Conservation (phyloP, 805 yeast species). For the Candida loeiensis region DNA sequence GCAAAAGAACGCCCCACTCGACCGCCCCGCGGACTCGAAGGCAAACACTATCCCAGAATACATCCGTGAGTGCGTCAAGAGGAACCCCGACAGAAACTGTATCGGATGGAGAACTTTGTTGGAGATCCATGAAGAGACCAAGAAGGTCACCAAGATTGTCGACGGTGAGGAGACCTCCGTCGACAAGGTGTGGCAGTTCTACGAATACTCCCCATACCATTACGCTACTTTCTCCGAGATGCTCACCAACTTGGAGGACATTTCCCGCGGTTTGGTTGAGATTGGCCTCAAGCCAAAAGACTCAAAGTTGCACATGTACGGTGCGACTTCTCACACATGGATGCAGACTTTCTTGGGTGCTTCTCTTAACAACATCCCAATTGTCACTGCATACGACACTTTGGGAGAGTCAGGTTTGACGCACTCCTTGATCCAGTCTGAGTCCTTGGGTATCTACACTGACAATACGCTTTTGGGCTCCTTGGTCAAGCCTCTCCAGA, state of each 20-base stretch:
- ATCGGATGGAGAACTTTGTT: conserved; percentile 78
- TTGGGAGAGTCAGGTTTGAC: conserved; percentile 85
- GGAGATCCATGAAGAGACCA: conserved; percentile 73
- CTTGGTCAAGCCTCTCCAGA: conserved; percentile 68
- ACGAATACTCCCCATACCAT: conserved; percentile 71
- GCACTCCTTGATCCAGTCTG: conserved; percentile 82
- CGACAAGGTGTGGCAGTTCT: conserved; percentile 85
- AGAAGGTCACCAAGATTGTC: conserved; percentile 66
- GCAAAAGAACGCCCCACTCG: conserved; percentile 47
- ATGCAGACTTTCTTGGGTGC: conserved; percentile 81
- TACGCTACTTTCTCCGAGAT: conserved; percentile 63
- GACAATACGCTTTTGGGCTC: conserved; percentile 70
- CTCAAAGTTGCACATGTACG: conserved; percentile 77
- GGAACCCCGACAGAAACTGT: conserved; percentile 50
- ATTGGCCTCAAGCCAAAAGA: conserved; percentile 67
- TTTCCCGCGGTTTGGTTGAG: conserved; percentile 73
- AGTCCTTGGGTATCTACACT: conserved; percentile 72
- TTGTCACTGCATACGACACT: conserved; percentile 95
- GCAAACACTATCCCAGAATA: conserved; percentile 70
- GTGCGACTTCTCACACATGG: conserved; percentile 87
- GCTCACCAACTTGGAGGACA: conserved; percentile 42
- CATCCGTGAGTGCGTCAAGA: conserved; percentile 56
- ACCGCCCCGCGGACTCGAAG: conserved; percentile 60
- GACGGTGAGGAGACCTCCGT: conserved; percentile 71
- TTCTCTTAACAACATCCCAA: conserved; percentile 73